Evolutionary conservation across 352 stramenopile genomes (phyloP), one percentile per base, ranked within the genome.

Genomic region (Phytophthora cryptogea): DNA sequence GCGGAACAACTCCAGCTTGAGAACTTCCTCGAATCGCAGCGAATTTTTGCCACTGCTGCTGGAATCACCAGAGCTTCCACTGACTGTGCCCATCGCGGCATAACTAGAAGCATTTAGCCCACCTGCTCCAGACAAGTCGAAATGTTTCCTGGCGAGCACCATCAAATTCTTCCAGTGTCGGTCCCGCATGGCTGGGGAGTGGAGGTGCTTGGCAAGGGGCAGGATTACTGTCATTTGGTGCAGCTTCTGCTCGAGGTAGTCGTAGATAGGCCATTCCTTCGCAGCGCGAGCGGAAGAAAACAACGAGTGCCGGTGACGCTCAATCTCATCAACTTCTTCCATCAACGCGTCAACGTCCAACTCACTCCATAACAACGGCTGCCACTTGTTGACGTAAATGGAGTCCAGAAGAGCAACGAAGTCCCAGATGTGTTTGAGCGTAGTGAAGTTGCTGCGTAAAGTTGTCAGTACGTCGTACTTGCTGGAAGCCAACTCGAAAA

Each of bases 191-290:
- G 89, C 82, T 14, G 88, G 83, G 5, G 88, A 96, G 44, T 95
- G 84, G 2, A 98, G 62, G 50, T 93, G 83, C 71, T 94, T 90
- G 30, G 97, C 86, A 0, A 98, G 70, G 4, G 95, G 95, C 33
- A 98, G 58, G 13, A 98, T 85, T 5, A 94, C 87, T 0, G 74
- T 66, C 94, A 98, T 99, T 68, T 98, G 88, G 8, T 91, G 86
- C 54, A 98, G 78, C 31, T 86, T 88, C 50, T 97, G 80, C 50
- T 94, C 83, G 33, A 98, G 80, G 51, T 96, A 77, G 63, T 88
- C 85, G 66, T 97, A 98, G 11, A 98, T 86, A 35, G 92, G 67
- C 94, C 94, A 98, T n/a, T 94, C 88, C 45, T 97, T 97, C 40
- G 97, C 69, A 5, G 66, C 54, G 16, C 78, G 67, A 59, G 85